Conservation (phyloP, 2,329 filamentous ascomycete species). For the Paradendryphiella salina region DNA sequence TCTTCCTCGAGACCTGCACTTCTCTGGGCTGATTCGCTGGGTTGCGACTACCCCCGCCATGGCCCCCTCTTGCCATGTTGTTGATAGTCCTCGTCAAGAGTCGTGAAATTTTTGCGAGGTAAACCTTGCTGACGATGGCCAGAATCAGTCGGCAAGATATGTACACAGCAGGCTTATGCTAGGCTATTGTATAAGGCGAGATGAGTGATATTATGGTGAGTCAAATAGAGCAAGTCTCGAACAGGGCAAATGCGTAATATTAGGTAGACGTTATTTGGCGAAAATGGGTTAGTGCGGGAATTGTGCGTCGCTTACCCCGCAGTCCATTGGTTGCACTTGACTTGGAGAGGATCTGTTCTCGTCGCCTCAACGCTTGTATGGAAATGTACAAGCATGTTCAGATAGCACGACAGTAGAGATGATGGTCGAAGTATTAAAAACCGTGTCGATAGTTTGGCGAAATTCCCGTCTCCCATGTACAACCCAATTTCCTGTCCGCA, state of each 20-base stretch:
- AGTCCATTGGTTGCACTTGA: constrained; percentile 1
- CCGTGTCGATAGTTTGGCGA: too few relatives aligned
- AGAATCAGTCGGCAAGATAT: not conserved
- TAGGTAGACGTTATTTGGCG: constrained; percentile 7
- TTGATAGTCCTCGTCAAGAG: constrained; percentile 18
- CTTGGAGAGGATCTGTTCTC: not conserved
- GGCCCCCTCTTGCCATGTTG: constrained; percentile 36
- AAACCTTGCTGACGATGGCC: not conserved
- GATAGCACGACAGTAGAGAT: not conserved
- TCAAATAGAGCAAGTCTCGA: constrained; percentile 3
- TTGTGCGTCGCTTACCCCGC: constrained; percentile 7
- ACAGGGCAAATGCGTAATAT: constrained; percentile 1
- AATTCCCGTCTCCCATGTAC: too few relatives aligned
- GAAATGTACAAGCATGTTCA: not conserved
- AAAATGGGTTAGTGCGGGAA: constrained; percentile 6
- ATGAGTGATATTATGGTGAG: constrained; percentile 13
- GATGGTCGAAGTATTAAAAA: too few relatives aligned
- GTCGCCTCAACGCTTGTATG: not conserved
- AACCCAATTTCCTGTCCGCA: too few relatives aligned
- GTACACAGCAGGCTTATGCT: not conserved
- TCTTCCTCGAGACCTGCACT: constrained; percentile 53
- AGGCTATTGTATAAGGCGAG: not conserved
- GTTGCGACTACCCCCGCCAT: constrained; percentile 44
- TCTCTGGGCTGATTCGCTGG: constrained; percentile 47
- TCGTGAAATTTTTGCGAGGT: constrained; percentile 26